Evolutionary conservation across 2,329 filamentous ascomycete genomes (phyloP), one percentile per base, ranked within the genome.

Genomic region (Alternaria consortialis): DNA sequence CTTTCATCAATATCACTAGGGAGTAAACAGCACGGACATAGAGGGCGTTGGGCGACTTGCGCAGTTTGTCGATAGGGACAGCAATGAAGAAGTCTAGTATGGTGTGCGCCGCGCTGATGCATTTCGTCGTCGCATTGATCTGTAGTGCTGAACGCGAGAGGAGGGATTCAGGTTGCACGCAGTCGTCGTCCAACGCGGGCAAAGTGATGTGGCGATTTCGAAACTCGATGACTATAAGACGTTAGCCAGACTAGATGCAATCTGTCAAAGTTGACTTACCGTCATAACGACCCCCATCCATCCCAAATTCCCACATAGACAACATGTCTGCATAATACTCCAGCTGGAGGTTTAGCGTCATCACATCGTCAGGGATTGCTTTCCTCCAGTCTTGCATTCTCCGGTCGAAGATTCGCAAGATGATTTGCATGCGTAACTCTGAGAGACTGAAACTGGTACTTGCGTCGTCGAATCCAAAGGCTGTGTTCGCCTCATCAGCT

Each of bases 401-500:
- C 20, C 74, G 67, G 23, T 78, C 76, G 31, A 78, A 78, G n/a
- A 75, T 70, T 20, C 72, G 67, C 20, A 78, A 43, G 34, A 78
- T 77, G 11, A 76, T 74, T 31, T 76, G 75, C 65, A 78, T 67
- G 7, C 76, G 69, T 9, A 78, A 56, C 42, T 77, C 76, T 2
- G 75, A 76, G 4, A 78, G 66, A 52, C 70, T 75, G 47, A 78
- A 78, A 59, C 74, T 77, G 5, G 76, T 78, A 36, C 74, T 77
- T 7, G 75, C 74, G 42, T 78, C 76, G 43, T 78, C 76, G 27
- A 78, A 77, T 11, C 75, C 76, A 56, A 77, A 78, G 1, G 75
- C 75, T 5, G 74, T 77, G 25, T 75, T 74, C 5, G 75, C 74
- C 62, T 78, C 76, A 48, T 78, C 76, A 8, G 74, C 74, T 34